Evolutionary conservation across 495 filamentous ascomycete genomes (phyloP), one percentile per base, ranked within the genome.

Genomic region (Parachaetomium inaequale): DNA sequence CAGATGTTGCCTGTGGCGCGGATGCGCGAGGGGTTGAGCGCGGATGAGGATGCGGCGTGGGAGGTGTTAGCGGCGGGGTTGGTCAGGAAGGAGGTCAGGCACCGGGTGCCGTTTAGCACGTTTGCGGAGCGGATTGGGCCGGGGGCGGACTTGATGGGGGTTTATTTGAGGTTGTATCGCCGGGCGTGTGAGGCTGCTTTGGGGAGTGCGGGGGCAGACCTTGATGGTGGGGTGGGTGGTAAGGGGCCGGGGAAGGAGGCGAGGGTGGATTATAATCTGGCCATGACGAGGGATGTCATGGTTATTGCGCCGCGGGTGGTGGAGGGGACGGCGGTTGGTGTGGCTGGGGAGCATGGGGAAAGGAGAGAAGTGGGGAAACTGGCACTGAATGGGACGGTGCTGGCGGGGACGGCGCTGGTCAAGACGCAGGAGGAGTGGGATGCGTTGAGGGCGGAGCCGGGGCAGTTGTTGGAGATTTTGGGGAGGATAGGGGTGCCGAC

Each of bases 371-470:
- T 85, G 3, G 88, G 88, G 0, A 76, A 77, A 45, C 72, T 93
- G 19, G 81, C 83, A 15, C 70, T 93, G 23, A 93, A 95, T 62
- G 91, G 91, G 21, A 93, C 91, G 0, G 76, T 91, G 51, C 75
- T 95, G 21, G 91, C 85, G n/a, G 90, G 88, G 2, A 93, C 89
- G 31, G 76, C 92, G 50, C 85, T 95, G 76, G 90, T 95, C 15
- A 93, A 92, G 75, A 82, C 73, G 21, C 74, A 88, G 67, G 77
- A 71, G 17, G 88, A 93, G 75, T 93, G 88, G 87, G 80, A 90
- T 68, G 72, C 77, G 12, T 63, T 94, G 56, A 55, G 79, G 32
- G 72, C 70, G 25, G 74, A 85, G 51, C 79, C 79, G 19, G 74
- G 74, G 15, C 71, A 76, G 61, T 67, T 93, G 56, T 68, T 73